A percentile compares a stretch with the other conserved stretches of the same genome.
phyloP scores from a whole-genome alignment of 1,284 basidiomycete species.

The Pseudozyma sp. region DNA sequence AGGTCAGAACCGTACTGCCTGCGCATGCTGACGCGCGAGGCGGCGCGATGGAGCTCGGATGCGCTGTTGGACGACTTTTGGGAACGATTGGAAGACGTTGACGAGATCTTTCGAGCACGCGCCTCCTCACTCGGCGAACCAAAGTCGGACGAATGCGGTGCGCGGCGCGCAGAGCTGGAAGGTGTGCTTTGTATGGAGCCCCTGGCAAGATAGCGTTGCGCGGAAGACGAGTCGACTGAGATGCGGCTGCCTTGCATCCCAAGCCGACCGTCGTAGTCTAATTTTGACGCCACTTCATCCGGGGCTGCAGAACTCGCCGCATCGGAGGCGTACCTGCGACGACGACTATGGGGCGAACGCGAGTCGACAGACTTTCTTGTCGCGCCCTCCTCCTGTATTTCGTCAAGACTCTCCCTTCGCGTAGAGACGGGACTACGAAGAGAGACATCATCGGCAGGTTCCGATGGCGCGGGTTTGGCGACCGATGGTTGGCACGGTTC shows the following conservation, averaged over 20 bases:
- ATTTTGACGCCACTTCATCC: conserved; percentile 14
- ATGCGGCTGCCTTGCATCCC: conserved; percentile 43
- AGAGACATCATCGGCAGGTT: conserved; percentile 1
- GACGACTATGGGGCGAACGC: conserved; percentile 16
- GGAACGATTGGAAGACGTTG: conserved; percentile 48
- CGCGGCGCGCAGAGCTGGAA: conserved; percentile 24
- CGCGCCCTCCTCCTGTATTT: conserved; percentile 33
- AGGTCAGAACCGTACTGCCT: conserved; percentile 46
- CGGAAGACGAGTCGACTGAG: conserved; percentile 48
- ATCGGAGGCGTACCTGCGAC: conserved; percentile 41
- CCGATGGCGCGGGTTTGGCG: background rate
- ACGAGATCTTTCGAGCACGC: conserved; percentile 50
- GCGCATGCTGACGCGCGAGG: conserved; percentile 54
- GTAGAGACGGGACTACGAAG: conserved; percentile 15
- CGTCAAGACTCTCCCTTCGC: conserved; percentile 27
- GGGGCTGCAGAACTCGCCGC: conserved; percentile 11
- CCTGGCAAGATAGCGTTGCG: conserved; percentile 39
- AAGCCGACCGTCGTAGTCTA: conserved; percentile 36
- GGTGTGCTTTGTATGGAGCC: conserved; percentile 37
- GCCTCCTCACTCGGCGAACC: conserved; percentile 47
- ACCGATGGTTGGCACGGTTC: conserved; percentile 7
- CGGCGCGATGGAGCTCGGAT: conserved; percentile 55
- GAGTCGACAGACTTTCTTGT: background rate
- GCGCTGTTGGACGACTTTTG: conserved; percentile 55
- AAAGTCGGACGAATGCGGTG: conserved; percentile 22